phyloP scores from a whole-genome alignment of 192 early-diverging fungal species.

The Phycomyces nitens region DNA sequence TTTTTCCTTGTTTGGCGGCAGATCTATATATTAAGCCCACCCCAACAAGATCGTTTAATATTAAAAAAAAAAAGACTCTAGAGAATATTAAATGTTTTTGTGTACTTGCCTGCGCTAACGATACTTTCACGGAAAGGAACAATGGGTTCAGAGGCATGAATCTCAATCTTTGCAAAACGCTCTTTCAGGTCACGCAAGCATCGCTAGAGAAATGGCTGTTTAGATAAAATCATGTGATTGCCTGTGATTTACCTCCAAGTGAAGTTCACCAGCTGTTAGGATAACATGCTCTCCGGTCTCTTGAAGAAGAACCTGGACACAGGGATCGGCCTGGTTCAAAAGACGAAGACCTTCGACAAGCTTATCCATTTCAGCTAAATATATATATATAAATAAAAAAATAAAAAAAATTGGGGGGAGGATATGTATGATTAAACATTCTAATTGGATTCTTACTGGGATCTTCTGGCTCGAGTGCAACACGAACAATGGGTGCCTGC shows the following conservation, averaged over 20 bases:
- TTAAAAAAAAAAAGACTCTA: too few relatives aligned
- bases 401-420: too few relatives aligned
- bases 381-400: too few relatives aligned
- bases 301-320: conserved; percentile 87
- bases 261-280: conserved; percentile 93
- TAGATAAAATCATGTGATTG: too few relatives aligned
- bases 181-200: conserved; percentile 93
- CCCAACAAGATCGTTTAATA: too few relatives aligned
- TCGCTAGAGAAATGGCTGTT: conserved; percentile 47
- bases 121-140: conserved; percentile 97
- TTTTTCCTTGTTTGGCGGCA: conserved; percentile 41
- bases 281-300: conserved; percentile 97
- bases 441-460: conserved; percentile 46
- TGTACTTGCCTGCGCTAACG: conserved; percentile 31
- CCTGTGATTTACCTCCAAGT: conserved; percentile 81
- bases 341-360: conserved; percentile 83
- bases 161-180: conserved; percentile 89
- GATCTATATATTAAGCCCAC: too few relatives aligned
- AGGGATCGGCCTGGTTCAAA: conserved; percentile 92
- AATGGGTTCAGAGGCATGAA: conserved; percentile 91
- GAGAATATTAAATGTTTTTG: conserved; percentile 21
- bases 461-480: conserved; percentile 91
- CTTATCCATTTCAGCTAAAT: conserved; percentile 69
- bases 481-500: conserved; percentile 90
- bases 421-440: not conserved